Evolutionary conservation across 2,329 filamentous ascomycete genomes (phyloP).

Genomic region (Fusarium sterilihyphosum): DNA sequence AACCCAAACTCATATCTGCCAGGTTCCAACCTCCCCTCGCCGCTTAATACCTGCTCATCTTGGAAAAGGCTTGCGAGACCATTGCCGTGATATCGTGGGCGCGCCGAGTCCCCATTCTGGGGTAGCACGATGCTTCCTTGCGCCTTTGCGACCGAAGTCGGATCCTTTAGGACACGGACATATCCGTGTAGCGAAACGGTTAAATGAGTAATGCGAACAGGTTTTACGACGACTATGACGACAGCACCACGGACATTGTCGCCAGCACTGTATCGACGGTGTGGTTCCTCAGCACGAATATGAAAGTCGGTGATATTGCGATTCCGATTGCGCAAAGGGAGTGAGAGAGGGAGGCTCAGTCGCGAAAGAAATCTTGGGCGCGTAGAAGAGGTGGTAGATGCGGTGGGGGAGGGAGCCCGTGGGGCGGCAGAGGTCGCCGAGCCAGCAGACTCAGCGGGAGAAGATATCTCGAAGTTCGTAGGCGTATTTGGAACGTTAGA

Average conservation of each 20-base stretch:
- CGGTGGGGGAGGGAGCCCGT: slow-evolving; percentile 35
- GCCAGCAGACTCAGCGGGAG: slow-evolving; percentile 48
- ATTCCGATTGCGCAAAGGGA: slow-evolving; percentile 61
- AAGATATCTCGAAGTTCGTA: slow-evolving; percentile 50
- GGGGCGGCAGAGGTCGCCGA: slow-evolving; percentile 44
- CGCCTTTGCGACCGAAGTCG: slow-evolving; percentile 64
- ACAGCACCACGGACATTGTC: slow-evolving; percentile 80
- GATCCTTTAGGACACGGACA: slow-evolving; percentile 80
- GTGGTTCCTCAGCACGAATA: slow-evolving; percentile 79
- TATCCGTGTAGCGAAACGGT: slow-evolving; percentile 82
- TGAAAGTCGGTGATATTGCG: slow-evolving; percentile 82
- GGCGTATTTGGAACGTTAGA: slow-evolving; percentile 53
- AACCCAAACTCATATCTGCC: slow-evolving; percentile 85
- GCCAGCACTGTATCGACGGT: slow-evolving; percentile 79
- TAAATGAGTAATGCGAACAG: slow-evolving; percentile 81
- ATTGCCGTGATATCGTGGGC: slow-evolving; percentile 74
- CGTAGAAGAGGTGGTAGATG: slow-evolving; percentile 39
- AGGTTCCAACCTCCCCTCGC: slow-evolving; percentile 78
- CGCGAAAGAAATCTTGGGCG: slow-evolving; percentile 60
- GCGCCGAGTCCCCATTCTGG: slow-evolving; percentile 50
- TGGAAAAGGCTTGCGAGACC: slow-evolving; percentile 84
- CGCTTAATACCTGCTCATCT: slow-evolving; percentile 82
- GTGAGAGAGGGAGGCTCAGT: slow-evolving; percentile 59
- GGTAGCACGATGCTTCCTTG: slow-evolving; percentile 56
- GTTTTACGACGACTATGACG: slow-evolving; percentile 76